These are phyloP conservation scores for Taphrina communis DNA, from an alignment of 1,139 yeast genomes.

Conservation along the genomic window DNA sequence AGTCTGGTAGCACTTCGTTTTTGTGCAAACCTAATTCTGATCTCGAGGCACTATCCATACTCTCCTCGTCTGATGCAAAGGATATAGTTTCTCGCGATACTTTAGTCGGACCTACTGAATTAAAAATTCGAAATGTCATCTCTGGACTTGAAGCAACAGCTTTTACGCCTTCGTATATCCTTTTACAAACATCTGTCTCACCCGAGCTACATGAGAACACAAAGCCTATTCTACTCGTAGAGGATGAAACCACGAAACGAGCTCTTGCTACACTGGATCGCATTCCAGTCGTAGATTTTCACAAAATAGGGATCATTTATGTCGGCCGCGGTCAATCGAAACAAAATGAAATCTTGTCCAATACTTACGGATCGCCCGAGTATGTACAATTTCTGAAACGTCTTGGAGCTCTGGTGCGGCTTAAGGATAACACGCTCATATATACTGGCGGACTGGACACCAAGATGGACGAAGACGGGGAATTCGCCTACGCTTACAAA, in stretches of 20 bases:
- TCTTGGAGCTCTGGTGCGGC: slow-evolving; percentile 65
- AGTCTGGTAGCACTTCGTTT: slow-evolving; percentile 42
- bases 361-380: slow-evolving; percentile 66
- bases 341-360: slow-evolving; percentile 70
- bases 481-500: slow-evolving; percentile 73
- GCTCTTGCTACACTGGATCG: slow-evolving; percentile 72
- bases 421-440: slow-evolving; percentile 62
- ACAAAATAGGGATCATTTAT: slow-evolving; percentile 78
- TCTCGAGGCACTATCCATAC: slow-evolving; percentile 27
- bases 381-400: slow-evolving; percentile 65
- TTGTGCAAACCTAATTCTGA: slow-evolving; percentile 41
- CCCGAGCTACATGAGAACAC: slow-evolving; percentile 48
- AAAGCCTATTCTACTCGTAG: slow-evolving; percentile 56
- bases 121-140: slow-evolving; percentile 30
- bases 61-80: slow-evolving; percentile 32
- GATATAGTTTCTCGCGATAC: slow-evolving; percentile 28
- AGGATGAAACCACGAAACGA: slow-evolving; percentile 61
- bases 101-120: slow-evolving; percentile 35
- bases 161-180: slow-evolving; percentile 56
- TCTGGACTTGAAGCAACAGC: slow-evolving; percentile 42
- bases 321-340: slow-evolving; percentile 69
- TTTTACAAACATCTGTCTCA: slow-evolving; percentile 56
- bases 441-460: slow-evolving; percentile 84
- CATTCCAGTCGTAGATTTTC: slow-evolving; percentile 78
- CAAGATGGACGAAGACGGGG: slow-evolving; percentile 72